Conservation (phyloP, 441 rosid genomes). For the Codiaeum variegatum region DNA sequence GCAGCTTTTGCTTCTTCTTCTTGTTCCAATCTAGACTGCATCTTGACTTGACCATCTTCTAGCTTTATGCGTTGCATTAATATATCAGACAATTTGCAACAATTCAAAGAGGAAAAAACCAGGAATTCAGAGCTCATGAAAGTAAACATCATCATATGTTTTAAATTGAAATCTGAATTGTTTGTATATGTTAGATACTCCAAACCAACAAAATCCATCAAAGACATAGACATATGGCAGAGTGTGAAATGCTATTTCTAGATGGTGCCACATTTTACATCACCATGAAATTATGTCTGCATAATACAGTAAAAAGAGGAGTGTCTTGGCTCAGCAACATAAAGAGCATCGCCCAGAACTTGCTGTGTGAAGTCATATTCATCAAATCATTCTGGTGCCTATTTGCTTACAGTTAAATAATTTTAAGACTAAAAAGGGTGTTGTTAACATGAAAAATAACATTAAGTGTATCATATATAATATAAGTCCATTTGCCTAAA, state of each 20-base stretch:
- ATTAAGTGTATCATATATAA: neutral
- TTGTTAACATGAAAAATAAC: neutral
- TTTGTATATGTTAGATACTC: neutral
- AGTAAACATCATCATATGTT: conserved; percentile 12
- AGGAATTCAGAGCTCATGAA: neutral
- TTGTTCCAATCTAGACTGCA: conserved; percentile 88
- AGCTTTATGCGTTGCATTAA: conserved; percentile 54
- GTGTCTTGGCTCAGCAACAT: neutral
- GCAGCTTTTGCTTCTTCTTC: conserved; percentile 99
- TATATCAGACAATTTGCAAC: conserved; percentile 19
- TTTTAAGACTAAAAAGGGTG: too few species aligned
- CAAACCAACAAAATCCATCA: neutral
- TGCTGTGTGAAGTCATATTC: neutral
- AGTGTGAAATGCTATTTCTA: neutral
- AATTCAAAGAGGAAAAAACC: conserved; percentile 1
- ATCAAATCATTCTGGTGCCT: neutral
- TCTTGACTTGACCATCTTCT: conserved; percentile 96
- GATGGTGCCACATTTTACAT: neutral
- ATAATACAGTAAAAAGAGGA: neutral
- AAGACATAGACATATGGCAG: neutral
- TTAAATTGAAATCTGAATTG: neutral
- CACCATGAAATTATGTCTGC: neutral
- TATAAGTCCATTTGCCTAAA: neutral
- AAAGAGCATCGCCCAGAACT: neutral
- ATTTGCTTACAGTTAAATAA: neutral